Percentiles rank a stretch among this genome's conserved stretches.
These are phyloP conservation scores for Meyerozyma guilliermondii DNA, from an alignment of 1,139 yeast genomes.

Conservation along the genomic window DNA sequence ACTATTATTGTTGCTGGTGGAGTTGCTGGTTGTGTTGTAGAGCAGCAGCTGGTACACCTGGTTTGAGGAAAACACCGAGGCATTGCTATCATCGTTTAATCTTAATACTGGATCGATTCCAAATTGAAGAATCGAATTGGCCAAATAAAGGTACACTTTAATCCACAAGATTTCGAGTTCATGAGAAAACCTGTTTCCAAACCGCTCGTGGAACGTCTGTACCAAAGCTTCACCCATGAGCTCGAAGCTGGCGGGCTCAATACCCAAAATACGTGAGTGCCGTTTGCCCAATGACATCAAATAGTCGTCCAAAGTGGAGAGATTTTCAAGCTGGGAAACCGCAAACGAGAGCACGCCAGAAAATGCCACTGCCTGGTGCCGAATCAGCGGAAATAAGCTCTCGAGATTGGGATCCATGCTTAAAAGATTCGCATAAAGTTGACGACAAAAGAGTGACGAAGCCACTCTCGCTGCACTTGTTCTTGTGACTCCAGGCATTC, in stretches of 20 bases:
- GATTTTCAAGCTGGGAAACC: conserved; percentile 40
- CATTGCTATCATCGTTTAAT: conserved; percentile 8
- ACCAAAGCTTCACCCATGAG: conserved; percentile 76
- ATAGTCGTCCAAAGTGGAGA: conserved; percentile 49
- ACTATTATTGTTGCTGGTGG: neutral
- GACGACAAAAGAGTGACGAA: conserved; percentile 53
- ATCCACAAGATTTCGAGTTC: conserved; percentile 70
- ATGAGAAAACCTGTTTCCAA: conserved; percentile 39
- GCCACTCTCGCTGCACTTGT: conserved; percentile 30
- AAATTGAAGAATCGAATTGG: conserved; percentile 59
- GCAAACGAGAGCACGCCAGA: conserved; percentile 75
- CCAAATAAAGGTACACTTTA: conserved; percentile 53
- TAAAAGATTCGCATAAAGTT: conserved; percentile 56
- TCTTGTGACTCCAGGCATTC: conserved; percentile 8
- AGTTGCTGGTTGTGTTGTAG: neutral
- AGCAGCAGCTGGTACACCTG: neutral
- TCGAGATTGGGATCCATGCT: conserved; percentile 51
- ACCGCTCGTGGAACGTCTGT: conserved; percentile 69
- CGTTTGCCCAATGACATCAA: conserved; percentile 64
- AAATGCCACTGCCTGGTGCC: conserved; percentile 71
- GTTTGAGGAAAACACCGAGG: neutral
- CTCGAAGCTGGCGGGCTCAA: conserved; percentile 69
- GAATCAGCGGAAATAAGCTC: conserved; percentile 56
- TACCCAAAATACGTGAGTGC: conserved; percentile 71
- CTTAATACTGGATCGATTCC: conserved; percentile 57